Evolutionary conservation across 106 monocot genomes (phyloP).

Genomic region (Triglochin maritima): DNA sequence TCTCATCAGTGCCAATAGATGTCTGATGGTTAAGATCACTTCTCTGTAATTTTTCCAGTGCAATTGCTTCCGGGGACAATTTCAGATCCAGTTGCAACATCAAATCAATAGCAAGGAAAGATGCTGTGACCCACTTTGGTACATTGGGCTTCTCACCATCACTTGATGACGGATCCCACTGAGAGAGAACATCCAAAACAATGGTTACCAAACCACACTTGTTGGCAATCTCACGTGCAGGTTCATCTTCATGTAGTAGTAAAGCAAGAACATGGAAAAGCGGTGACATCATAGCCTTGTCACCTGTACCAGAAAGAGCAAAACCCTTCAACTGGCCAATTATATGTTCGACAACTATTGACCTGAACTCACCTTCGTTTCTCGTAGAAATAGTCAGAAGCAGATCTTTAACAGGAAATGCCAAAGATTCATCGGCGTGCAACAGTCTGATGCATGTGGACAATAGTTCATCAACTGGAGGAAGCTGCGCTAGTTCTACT

Average conservation of each 20-base stretch:
- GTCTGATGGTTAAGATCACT: conserved; percentile 25
- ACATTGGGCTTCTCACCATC: conserved; percentile 41
- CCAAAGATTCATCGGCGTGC: conserved; percentile 67
- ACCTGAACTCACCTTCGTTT: conserved; percentile 67
- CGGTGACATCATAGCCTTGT: conserved; percentile 36
- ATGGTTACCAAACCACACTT: conserved; percentile 64
- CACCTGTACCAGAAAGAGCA: conserved; percentile 22
- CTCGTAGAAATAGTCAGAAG: conserved; percentile 74
- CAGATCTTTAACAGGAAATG: conserved; percentile 76
- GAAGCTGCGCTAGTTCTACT: conserved; percentile 50
- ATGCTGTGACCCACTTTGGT: conserved; percentile 90
- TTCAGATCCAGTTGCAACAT: conserved; percentile 81
- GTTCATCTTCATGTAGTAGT: conserved; percentile 77
- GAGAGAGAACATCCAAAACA: conserved; percentile 58
- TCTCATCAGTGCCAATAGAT: conserved; percentile 51
- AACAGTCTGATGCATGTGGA: conserved; percentile 64
- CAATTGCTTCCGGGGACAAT: conserved; percentile 29
- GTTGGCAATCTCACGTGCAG: conserved; percentile 60
- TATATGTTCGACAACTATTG: conserved; percentile 52
- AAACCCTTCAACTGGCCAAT: conserved; percentile 60
- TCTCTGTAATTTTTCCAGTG: conserved; percentile 51
- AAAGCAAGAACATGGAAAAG: conserved; percentile 92
- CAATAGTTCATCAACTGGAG: conserved; percentile 74
- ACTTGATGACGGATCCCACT: conserved; percentile 40
- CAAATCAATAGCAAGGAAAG: conserved; percentile 86